phyloP scores from a whole-genome alignment of 2,329 filamentous ascomycete species.

The Paraphoma sp. region DNA sequence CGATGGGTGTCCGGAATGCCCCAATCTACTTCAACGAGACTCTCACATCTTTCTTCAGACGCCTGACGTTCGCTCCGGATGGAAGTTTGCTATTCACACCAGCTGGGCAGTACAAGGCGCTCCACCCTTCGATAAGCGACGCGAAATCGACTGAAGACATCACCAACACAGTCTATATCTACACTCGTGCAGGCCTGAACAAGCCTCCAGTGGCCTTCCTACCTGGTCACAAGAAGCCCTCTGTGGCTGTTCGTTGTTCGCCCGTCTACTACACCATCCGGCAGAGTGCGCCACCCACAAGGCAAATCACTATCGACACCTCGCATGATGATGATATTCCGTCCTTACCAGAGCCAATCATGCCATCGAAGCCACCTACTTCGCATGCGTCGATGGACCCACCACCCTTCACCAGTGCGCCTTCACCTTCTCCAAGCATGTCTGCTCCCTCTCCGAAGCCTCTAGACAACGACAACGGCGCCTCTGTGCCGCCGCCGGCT shows the following conservation, averaged over 20 bases:
- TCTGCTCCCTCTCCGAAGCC: conserved; percentile 61
- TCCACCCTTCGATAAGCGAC: conserved; percentile 71
- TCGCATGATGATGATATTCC: conserved; percentile 84
- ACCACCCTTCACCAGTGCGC: conserved; percentile 68
- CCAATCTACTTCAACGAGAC: conserved; percentile 97
- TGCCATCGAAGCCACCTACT: conserved; percentile 62
- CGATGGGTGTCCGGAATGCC: conserved; percentile 71
- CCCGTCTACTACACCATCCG: conserved; percentile 86
- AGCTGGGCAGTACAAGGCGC: conserved; percentile 90
- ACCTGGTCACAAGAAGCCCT: conserved; percentile 97
- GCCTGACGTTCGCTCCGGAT: conserved; percentile 92
- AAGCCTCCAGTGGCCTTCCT: conserved; percentile 94
- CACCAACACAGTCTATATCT: conserved; percentile 97
- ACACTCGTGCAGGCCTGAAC: conserved; percentile 94
- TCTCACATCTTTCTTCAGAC: conserved; percentile 93
- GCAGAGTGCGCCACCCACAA: conserved; percentile 70
- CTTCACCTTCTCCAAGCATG: conserved; percentile 57
- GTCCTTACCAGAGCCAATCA: conserved; percentile 80
- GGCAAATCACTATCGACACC: conserved; percentile 93
- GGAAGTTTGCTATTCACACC: conserved; percentile 93
- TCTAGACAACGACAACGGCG: conserved; percentile 57
- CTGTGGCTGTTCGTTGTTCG: conserved; percentile 93
- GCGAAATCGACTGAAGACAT: conserved; percentile 81
- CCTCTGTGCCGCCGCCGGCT: conserved; percentile 60
- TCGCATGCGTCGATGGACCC: conserved; percentile 80